Base-by-base conservation (phyloP, 2,329 filamentous ascomycete species). In the Aschersonia sp. region DNA sequence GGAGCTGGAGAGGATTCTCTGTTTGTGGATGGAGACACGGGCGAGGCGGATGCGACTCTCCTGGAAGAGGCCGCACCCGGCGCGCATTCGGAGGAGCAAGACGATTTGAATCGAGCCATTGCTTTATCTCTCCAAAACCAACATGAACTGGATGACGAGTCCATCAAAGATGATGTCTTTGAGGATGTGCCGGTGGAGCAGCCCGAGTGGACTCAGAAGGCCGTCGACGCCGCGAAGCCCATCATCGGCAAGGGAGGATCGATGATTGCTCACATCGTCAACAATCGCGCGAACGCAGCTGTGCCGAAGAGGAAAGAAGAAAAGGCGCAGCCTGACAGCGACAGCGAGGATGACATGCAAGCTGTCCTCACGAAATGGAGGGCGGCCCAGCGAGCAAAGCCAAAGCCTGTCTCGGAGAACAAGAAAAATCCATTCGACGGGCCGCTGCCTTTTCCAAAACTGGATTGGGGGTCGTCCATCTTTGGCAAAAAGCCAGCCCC, bases 401-500 rank as follows among this genome's bases (percentile, higher is more conserved):
- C 62, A 14, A 67, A 63, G 42, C 61, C 62, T 2, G 57, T 67
- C 4, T 57, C 64, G n/a, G 61, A 72, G 8, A 79, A 77, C 45
- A 69, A 74, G 37, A 78, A 76, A 53, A 78, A 79, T 55, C 71
- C 78, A 0, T 79, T 94, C 58, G 78, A 78, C 53, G 90, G 90
- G 0, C 87, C 89, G 0, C 64, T 98, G 5, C 92, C 92, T 0
- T 98, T 98, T 58, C 88, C 95, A 55, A 90, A 87, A 58, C 72
- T 95, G 1, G 79, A 84, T 43, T 80, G 76, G 71, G 81, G 77
- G 46, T 81, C 77, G 2, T 75, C 72, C 1, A 68, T 80, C 2
- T 80, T 79, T 50, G 64, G 64, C 5, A 71, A 69, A 52, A 70
- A 68, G 48, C 51, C 54, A 6, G 47, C 49, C 1, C 53, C 60